phyloP scores from a whole-genome alignment of 495 filamentous ascomycete species.

The Talaromyces ruber region DNA sequence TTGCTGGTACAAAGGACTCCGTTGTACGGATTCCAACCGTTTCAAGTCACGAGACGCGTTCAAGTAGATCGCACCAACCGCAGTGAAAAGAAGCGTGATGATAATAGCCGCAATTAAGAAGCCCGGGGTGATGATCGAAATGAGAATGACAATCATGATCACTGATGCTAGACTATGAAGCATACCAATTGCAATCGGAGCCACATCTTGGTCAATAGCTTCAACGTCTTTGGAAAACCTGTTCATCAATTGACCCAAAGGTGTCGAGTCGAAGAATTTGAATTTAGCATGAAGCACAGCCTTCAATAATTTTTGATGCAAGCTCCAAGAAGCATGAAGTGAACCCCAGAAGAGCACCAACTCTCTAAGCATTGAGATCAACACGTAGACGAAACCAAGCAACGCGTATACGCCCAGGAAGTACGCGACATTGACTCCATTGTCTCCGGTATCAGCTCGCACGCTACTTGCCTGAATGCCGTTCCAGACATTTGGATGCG shows the following conservation, averaged over 20 bases:
- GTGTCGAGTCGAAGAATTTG: slow-evolving; percentile 96
- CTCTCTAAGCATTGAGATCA: slow-evolving; percentile 71
- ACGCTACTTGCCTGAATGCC: slow-evolving; percentile 19
- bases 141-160: slow-evolving; percentile 83
- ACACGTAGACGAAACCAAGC: slow-evolving; percentile 64
- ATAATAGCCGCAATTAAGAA: slow-evolving; percentile 85
- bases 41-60: slow-evolving; percentile 90
- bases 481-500: slow-evolving; percentile 23
- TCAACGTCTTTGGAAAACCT: slow-evolving; percentile 97
- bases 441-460: slow-evolving; percentile 14
- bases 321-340: slow-evolving; percentile 73
- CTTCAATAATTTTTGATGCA: slow-evolving; percentile 73
- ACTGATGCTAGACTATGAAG: slow-evolving; percentile 63
- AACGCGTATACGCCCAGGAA: slow-evolving; percentile 78
- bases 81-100: slow-evolving; percentile 73
- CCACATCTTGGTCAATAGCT: slow-evolving; percentile 90
- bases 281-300: slow-evolving; percentile 83
- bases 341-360: slow-evolving; percentile 87
- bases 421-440: slow-evolving; percentile 68
- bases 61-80: slow-evolving; percentile 82
- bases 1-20: slow-evolving; percentile 94
- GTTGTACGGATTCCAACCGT: slow-evolving; percentile 85
- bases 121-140: slow-evolving; percentile 82
- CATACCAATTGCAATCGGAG: slow-evolving; percentile 76
- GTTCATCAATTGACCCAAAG: slow-evolving; percentile 96